Conservation (phyloP, 495 filamentous ascomycete genomes). For the Neurospora sp. region DNA sequence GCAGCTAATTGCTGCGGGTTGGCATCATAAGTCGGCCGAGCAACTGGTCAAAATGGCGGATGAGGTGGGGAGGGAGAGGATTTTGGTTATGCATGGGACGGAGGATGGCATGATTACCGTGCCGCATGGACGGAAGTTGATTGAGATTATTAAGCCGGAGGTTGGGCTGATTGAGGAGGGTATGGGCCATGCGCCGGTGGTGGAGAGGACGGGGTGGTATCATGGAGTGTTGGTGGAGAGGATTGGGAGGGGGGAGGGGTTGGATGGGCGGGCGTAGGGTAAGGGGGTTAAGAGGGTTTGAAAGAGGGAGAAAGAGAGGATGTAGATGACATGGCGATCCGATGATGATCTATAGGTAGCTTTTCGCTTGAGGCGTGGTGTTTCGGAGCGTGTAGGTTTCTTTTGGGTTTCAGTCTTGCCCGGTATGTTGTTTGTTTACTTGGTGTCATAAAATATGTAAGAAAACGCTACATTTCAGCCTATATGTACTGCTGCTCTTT, state of each 20-base stretch:
- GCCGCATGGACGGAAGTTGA: slow-evolving; percentile 51
- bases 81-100: slow-evolving; percentile 65
- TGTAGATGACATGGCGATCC: no score
- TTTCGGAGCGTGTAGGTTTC: no score
- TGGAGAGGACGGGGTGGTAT: slow-evolving; percentile 54
- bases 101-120: slow-evolving; percentile 64
- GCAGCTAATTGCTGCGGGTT: slow-evolving; percentile 68
- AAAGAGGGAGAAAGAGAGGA: not conserved
- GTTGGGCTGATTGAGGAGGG: slow-evolving; percentile 46
- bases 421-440: no score
- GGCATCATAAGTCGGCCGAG: slow-evolving; percentile 59
- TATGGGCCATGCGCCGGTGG: slow-evolving; percentile 56
- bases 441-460: no score
- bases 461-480: no score
- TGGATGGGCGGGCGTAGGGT: slow-evolving; percentile 16
- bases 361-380: no score
- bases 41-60: slow-evolving; percentile 57
- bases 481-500: no score
- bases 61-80: slow-evolving; percentile 57
- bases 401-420: no score
- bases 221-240: slow-evolving; percentile 47
- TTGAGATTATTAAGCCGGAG: slow-evolving; percentile 42
- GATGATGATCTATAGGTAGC: no score
- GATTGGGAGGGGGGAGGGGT: slow-evolving; percentile 25
- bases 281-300: not conserved